Conservation (phyloP, 768 basidiomycete species). For the Russula emetica region DNA sequence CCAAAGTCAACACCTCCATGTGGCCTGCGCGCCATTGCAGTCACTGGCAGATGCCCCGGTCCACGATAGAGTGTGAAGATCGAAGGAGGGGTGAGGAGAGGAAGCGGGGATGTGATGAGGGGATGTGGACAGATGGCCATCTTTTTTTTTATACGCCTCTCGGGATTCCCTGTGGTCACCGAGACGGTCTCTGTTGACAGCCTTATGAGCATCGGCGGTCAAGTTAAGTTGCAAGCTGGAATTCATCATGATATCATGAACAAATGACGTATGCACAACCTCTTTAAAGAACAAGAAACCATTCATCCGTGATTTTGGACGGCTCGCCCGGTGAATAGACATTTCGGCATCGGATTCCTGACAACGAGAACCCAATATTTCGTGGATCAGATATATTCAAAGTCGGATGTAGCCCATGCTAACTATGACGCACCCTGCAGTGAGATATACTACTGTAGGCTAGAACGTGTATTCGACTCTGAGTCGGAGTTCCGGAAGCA, state of each 20-base stretch:
- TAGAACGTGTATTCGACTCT: no score
- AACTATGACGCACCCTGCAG: no score
- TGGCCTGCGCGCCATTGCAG: neutral
- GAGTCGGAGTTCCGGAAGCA: no score
- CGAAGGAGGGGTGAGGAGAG: neutral
- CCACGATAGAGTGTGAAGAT: neutral
- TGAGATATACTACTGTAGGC: no score
- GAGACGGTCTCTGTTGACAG: neutral
- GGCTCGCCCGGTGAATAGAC: neutral
- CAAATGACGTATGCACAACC: no score
- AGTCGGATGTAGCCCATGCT: no score
- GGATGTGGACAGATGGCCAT: neutral
- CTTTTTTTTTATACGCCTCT: slow-evolving; percentile 6
- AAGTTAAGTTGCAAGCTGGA: neutral
- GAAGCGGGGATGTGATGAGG: neutral
- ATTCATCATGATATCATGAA: neutral
- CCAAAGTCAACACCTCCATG: neutral
- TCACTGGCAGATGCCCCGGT: neutral
- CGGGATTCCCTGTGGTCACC: neutral
- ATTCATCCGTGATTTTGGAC: no score
- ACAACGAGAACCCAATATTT: neutral
- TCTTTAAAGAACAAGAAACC: no score
- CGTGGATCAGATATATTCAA: no score
- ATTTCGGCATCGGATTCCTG: neutral
- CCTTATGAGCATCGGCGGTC: neutral